Evolutionary conservation across 1,284 basidiomycete species (phyloP).

Genomic region (Wolfiporia cocos): DNA sequence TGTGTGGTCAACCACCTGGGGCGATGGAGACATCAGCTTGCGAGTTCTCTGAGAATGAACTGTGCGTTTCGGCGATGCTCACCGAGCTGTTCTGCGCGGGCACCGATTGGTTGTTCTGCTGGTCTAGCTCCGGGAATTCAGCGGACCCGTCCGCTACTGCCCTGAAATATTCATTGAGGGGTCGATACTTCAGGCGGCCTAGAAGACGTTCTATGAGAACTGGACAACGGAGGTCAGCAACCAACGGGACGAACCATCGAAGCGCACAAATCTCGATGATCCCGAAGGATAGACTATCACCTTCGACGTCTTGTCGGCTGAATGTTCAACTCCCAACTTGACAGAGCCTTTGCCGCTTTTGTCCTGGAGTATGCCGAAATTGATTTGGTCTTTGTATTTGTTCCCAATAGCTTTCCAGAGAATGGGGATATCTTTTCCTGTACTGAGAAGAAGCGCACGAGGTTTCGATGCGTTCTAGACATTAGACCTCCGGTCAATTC

Average conservation of each 20-base stretch:
- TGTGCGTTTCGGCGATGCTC: no score
- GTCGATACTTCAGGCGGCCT: conserved; percentile 62
- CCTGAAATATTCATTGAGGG: conserved; percentile 63
- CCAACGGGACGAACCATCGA: conserved; percentile 42
- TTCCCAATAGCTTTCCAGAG: conserved; percentile 84
- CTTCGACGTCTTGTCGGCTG: conserved; percentile 51
- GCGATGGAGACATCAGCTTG: background rate
- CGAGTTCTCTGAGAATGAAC: no score
- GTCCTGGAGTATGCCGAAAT: conserved; percentile 67
- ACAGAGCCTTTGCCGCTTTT: conserved; percentile 52
- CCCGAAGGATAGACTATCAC: conserved; percentile 61
- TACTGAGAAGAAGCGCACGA: conserved; percentile 72
- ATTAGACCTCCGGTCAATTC: background rate
- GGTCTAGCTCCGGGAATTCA: conserved; percentile 39
- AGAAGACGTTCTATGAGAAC: background rate
- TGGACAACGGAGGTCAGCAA: background rate
- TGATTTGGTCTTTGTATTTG: conserved; percentile 62
- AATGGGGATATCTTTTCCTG: conserved; percentile 73
- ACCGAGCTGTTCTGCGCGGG: no score
- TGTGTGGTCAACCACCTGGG: no score
- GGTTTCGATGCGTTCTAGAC: conserved; percentile 46
- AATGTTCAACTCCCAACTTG: conserved; percentile 47
- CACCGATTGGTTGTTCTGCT: conserved; percentile 25
- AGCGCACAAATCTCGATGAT: conserved; percentile 45
- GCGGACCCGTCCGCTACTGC: conserved; percentile 60